Evolutionary conservation across 2,329 filamentous ascomycete genomes (phyloP).

Genomic region (Penicillium crustosum): DNA sequence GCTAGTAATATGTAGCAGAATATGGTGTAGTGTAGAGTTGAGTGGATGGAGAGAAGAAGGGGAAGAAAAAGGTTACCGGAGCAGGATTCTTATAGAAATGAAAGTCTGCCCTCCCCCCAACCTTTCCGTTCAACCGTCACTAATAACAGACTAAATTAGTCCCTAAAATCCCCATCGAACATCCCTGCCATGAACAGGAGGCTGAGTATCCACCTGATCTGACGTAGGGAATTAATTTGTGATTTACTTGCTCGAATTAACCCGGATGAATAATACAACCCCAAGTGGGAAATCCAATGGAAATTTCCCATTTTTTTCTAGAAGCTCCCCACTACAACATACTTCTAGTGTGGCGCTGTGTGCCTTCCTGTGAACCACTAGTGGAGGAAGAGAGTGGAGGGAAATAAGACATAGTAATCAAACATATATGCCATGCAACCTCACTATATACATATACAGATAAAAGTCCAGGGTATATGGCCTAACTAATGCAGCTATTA

Average conservation of each 20-base stretch:
- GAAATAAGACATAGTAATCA: constrained; percentile 9
- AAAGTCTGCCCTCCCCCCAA: background rate
- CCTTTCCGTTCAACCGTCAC: constrained; percentile 11
- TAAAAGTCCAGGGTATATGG: background rate
- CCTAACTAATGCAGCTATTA: background rate
- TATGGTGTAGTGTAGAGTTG: background rate
- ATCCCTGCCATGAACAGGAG: constrained; percentile 33
- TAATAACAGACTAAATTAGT: constrained; percentile 20
- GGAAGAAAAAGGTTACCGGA: background rate
- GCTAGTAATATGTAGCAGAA: background rate
- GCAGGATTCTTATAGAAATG: constrained; percentile 12
- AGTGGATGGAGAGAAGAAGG: background rate
- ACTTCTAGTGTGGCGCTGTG: constrained; percentile 7
- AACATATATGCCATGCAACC: constrained; percentile 2
- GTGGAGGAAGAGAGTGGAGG: constrained; percentile 6
- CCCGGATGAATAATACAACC: constrained; percentile 20
- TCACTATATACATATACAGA: background rate
- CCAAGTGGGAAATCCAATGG: constrained; percentile 27
- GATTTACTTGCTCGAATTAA: constrained; percentile 14
- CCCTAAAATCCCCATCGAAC: constrained; percentile 16
- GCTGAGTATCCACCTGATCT: constrained; percentile 31
- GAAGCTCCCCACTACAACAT: constrained; percentile 23
- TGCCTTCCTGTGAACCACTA: constrained; percentile 16
- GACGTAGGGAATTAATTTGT: constrained; percentile 27
- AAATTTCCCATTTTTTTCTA: constrained; percentile 26